These are phyloP conservation scores for Amaranthus palmeri DNA, from an alignment of 148 eudicot genomes.

Conservation along the genomic window DNA sequence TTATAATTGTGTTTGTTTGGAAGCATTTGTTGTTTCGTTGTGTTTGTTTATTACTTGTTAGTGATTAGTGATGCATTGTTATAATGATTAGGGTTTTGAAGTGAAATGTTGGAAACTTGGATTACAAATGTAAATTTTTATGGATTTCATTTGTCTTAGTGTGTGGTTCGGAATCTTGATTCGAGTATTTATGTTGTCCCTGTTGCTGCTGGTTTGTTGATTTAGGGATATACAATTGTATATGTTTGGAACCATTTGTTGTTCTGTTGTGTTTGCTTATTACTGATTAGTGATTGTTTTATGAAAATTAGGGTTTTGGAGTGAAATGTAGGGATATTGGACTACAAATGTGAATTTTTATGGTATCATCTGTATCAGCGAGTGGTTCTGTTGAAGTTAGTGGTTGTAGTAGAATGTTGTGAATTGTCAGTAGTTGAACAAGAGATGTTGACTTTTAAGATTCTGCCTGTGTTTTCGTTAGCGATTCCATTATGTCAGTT, in stretches of 20 bases:
- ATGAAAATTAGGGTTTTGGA: neutral
- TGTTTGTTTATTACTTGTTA: neutral
- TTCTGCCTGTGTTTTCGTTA: too few relatives aligned
- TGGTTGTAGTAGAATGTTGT: too few relatives aligned
- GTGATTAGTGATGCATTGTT: neutral
- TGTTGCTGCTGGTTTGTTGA: neutral
- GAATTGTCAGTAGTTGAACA: too few relatives aligned
- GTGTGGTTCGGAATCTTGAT: neutral
- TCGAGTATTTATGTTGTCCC: neutral
- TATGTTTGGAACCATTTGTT: neutral
- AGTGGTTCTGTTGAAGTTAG: too few relatives aligned
- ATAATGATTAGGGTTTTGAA: conserved; percentile 11
- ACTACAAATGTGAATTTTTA: neutral
- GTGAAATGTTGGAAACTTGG: neutral
- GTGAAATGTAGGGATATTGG: neutral
- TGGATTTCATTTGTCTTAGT: neutral
- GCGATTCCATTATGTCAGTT: too few relatives aligned
- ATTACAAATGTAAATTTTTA: neutral
- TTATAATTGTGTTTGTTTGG: neutral
- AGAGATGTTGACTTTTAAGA: too few relatives aligned
- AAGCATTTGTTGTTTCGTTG: neutral
- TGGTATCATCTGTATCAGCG: neutral
- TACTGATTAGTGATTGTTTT: too few relatives aligned
- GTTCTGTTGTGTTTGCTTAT: neutral
- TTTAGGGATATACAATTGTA: neutral